Percentiles rank a stretch among this genome's conserved stretches.
Evolutionary conservation across 305 asterid genomes (phyloP).

Genomic region (Fraxinus greggii): DNA sequence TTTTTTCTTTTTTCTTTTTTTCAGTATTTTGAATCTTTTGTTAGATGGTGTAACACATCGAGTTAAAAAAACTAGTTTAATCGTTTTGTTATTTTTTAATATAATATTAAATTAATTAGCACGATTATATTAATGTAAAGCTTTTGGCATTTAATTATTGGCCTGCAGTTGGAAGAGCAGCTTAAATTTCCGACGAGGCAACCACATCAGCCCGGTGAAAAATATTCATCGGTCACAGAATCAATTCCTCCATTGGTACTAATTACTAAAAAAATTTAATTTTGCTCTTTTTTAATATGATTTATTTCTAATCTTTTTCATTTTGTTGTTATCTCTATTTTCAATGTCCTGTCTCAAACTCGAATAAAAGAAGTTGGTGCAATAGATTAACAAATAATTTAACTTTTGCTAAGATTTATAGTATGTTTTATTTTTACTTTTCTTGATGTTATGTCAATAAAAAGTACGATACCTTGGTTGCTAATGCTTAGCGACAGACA

Average conservation of each 20-base stretch:
- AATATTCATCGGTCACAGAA: not conserved
- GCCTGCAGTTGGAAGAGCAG: constrained; percentile 3
- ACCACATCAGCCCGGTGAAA: not conserved
- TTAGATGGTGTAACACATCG: not conserved
- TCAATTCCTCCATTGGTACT: not conserved
- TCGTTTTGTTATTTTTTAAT: not conserved
- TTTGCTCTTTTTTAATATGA: not conserved
- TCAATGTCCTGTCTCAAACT: not conserved
- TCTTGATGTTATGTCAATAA: not conserved
- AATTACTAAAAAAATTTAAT: not conserved
- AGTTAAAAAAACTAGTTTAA: not conserved
- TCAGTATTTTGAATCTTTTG: too few relatives aligned
- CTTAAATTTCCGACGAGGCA: constrained; percentile 11
- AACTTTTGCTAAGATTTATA: too few relatives aligned
- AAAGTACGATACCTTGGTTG: not conserved
- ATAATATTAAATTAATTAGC: too few relatives aligned
- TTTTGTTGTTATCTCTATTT: not conserved
- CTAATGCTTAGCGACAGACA: not conserved
- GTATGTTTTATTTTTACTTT: not conserved
- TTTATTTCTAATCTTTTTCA: not conserved
- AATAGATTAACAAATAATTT: not conserved
- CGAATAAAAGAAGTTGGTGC: too few relatives aligned
- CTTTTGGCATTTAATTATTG: not conserved
- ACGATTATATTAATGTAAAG: not conserved
- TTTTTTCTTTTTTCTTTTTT: too few relatives aligned